Evolutionary conservation across 2,329 filamentous ascomycete genomes (phyloP), one percentile per base, ranked within the genome.

Genomic region (Epichloe brachyelytri): DNA sequence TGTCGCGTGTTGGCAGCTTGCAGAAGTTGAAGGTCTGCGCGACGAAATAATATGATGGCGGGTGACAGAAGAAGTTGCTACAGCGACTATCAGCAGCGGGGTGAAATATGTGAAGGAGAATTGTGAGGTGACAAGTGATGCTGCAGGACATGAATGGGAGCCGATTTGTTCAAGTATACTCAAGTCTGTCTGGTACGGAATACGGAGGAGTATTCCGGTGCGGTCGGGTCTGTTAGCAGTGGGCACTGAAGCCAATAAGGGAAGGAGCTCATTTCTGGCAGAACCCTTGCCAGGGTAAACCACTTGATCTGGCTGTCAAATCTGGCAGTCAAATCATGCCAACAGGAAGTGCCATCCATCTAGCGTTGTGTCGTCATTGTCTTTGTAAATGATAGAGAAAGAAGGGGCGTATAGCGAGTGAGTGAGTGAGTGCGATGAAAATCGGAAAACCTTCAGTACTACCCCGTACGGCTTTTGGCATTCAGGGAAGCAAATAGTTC

Each of bases 191-290:
- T 30, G 7, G 14, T 26, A 34, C n/a, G 3, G 30, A 34, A n/a
- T 14, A 30, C 26, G 26, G 26, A 30, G 26, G 26, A 10, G 26
- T 10, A 12, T n/a, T 19, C 19, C 22, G 17, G 33, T 37, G 14
- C 11, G 12, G 19, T 46, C 30, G 30, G 26, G 30, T 30, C 30
- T 30, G 30, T 30, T 8, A 10, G 30, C 30, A 30, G 30, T 34
- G 30, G 30, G 10, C 11, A 20, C 22, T 14, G 45, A 41, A 34
- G 46, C 46, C 15, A 19, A n/a, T 12, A 14, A 12, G 46, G 46
- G 46, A 48, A 48, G 46, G 46, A 36, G 46, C 46, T 41, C 46
- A 34, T 41, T 14, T 43, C 40, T 43, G 14, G 37, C 37, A 38
- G 37, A 11, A 30, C 30, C 30, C 30, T 30, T 30, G 30, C 8